Evolutionary conservation across 176 grass and related monocot genomes (phyloP), one percentile per base, ranked within the genome.

Genomic region (Urochloa ruziziensis): DNA sequence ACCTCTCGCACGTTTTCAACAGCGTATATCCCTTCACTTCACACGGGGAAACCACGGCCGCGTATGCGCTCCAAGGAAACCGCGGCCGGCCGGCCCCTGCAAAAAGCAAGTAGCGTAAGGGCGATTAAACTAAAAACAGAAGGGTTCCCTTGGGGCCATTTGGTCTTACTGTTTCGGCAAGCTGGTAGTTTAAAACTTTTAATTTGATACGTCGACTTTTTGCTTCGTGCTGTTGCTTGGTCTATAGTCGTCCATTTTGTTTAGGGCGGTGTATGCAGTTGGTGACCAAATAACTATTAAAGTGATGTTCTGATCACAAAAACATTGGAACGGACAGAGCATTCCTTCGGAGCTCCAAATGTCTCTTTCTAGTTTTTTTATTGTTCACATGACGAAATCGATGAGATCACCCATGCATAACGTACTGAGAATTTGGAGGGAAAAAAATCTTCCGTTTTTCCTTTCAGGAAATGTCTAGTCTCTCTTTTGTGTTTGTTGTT

Each of bases 21-120:
- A 59, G 37, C 36, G 27, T 13, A 15, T 5, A 16, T 19, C 49
- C 4, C 6, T 5, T 84, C 33, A 2, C 7, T 18, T 75, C 46
- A 65, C 70, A n/a, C n/a, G 28, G 32, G 18, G 18, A 62, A 56
- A 75, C n/a, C 17, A n/a, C 35, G 58, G 70, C 42, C n/a, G 36
- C 70, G 35, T 42, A 18, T 58, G 62, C 6, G n/a, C 71, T 84
- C 61, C 24, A 30, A 66, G 34, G 15, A 78, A 85, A 78, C 63
- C 21, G 36, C 63, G 74, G 51, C 52, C 6, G 37, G 2, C 37
- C n/a, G n/a, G n/a, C 37, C 35, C 19, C 25, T 47, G 74, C 64
- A n/a, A 37, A 74, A 32, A 74, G 56, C 69, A 35, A 37, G 69
- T 42, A 82, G 17, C n/a, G 19, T 53, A 27, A 18, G 35, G 27